phyloP scores from a whole-genome alignment of 352 stramenopile genomes.

The Hyaloperonospora brassicae region DNA sequence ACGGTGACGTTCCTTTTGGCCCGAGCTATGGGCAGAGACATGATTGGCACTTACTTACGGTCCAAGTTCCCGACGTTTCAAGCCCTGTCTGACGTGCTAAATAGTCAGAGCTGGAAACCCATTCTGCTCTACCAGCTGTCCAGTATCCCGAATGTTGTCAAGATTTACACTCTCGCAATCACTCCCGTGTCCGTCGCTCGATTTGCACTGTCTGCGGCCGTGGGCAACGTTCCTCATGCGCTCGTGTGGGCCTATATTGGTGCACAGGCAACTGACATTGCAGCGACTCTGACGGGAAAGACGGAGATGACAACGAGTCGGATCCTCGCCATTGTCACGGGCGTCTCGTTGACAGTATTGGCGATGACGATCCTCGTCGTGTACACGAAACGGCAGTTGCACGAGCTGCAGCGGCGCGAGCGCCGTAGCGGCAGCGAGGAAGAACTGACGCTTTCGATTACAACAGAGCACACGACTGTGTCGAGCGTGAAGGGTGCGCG shows the following conservation, averaged over 20 bases:
- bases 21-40: constrained; percentile 42
- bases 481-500: neutral
- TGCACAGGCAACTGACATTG: constrained; percentile 58
- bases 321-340: constrained; percentile 37
- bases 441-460: constrained; percentile 27
- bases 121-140: constrained; percentile 71
- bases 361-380: constrained; percentile 52
- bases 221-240: constrained; percentile 51
- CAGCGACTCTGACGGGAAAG: constrained; percentile 42
- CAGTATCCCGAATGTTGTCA: constrained; percentile 72
- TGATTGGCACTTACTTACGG: constrained; percentile 54
- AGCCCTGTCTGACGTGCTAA: constrained; percentile 56
- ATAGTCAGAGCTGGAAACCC: constrained; percentile 62
- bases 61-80: constrained; percentile 61
- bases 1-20: constrained; percentile 58
- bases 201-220: constrained; percentile 48
- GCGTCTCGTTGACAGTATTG: constrained; percentile 36
- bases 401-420: constrained; percentile 53
- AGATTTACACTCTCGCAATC: constrained; percentile 72
- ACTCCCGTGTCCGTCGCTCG: constrained; percentile 48
- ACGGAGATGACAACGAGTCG: constrained; percentile 38
- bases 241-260: constrained; percentile 69
- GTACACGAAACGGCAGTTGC: constrained; percentile 58
- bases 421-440: constrained; percentile 47
- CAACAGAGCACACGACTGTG: constrained; percentile 17